A percentile compares a stretch with the other conserved stretches of the same genome.
phyloP scores from a whole-genome alignment of 495 filamentous ascomycete genomes.

The Collariella sp. region DNA sequence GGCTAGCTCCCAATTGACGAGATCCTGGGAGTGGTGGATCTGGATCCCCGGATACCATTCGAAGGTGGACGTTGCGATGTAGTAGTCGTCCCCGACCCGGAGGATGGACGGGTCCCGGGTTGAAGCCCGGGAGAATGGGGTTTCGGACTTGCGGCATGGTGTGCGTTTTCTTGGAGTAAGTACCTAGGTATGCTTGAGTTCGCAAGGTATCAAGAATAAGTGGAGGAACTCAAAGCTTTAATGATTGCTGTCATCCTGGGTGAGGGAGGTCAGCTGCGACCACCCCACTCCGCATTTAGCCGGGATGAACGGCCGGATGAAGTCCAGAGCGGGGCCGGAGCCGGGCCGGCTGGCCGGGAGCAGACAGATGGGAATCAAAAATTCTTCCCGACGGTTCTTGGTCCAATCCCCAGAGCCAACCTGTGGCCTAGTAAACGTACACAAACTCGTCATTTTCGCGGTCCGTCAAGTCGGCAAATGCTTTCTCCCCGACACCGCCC shows the following conservation, averaged over 20 bases:
- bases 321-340: not conserved
- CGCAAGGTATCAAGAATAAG: not conserved
- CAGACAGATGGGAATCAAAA: too few relatives aligned
- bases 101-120: conserved; percentile 54
- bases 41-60: conserved; percentile 54
- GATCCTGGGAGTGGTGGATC: conserved; percentile 49
- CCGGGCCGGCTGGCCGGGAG: not conserved
- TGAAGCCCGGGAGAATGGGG: conserved; percentile 56
- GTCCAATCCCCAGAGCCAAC: too few relatives aligned
- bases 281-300: conserved; percentile 26
- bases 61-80: conserved; percentile 55
- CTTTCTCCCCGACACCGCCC: conserved; percentile 27
- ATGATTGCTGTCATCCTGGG: not conserved
- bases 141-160: conserved; percentile 44
- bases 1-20: conserved; percentile 52
- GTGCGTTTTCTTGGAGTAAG: not conserved
- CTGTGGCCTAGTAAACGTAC: conserved; percentile 52
- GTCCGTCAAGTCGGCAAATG: conserved; percentile 51
- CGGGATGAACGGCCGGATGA: conserved; percentile 9
- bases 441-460: conserved; percentile 60
- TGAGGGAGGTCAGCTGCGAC: conserved; percentile 7
- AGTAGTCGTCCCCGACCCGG: conserved; percentile 49
- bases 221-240: not conserved
- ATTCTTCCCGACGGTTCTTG: too few relatives aligned
- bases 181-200: not conserved